Conservation (phyloP, 208 protist genomes). For the Phytomonas francai region DNA sequence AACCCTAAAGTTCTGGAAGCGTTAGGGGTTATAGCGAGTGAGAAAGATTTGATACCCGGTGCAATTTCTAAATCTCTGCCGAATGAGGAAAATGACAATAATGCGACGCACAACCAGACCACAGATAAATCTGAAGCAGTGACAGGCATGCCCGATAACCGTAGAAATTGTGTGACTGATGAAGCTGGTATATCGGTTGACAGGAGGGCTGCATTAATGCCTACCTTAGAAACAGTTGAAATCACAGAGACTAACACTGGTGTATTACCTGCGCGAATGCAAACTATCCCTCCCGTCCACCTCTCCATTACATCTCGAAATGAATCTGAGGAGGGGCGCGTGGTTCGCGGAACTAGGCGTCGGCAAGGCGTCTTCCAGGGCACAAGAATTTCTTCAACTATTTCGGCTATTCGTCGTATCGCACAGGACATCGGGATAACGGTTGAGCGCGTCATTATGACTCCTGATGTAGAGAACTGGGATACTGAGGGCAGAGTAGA, state of each 20-base stretch:
- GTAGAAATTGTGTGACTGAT: neutral
- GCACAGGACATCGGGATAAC: neutral
- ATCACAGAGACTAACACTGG: neutral
- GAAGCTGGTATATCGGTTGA: neutral
- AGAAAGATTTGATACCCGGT: neutral
- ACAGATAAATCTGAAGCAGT: neutral
- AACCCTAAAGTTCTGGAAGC: constrained; percentile 1
- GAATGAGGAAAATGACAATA: neutral
- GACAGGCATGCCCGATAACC: neutral
- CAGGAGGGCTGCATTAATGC: neutral
- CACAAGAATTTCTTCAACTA: neutral
- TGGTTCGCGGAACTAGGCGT: neutral
- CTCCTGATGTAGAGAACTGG: neutral
- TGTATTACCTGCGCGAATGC: neutral
- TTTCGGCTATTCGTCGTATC: neutral
- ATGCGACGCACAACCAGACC: neutral
- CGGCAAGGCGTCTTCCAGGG: neutral
- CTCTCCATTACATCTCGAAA: neutral
- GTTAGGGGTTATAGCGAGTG: neutral
- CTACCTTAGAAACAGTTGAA: neutral
- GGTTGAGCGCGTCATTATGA: neutral
- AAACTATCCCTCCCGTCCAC: neutral
- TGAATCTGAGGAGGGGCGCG: neutral
- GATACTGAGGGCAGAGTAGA: neutral
- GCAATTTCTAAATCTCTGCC: neutral